Conservation (phyloP, 2,329 filamentous ascomycete species). For the Periconia sp. region DNA sequence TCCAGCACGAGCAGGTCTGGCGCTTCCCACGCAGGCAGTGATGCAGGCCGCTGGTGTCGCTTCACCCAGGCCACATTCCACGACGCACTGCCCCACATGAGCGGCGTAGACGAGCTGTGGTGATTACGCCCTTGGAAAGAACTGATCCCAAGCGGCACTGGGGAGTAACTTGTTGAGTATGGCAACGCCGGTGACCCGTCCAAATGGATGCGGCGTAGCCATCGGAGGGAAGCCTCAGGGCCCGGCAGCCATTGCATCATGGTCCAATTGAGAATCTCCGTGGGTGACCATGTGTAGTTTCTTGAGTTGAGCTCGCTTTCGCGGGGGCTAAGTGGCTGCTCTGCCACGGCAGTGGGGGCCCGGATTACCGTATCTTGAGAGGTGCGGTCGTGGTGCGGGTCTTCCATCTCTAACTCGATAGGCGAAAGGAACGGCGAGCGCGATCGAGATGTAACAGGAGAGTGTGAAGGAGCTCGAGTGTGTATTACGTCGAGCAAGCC, state of each 20-base stretch:
- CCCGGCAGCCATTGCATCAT: constrained; percentile 70
- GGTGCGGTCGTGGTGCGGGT: constrained; percentile 15
- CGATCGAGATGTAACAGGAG: constrained; percentile 24
- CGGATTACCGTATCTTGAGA: constrained; percentile 10
- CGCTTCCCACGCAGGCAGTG: constrained; percentile 49
- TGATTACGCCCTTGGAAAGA: constrained; percentile 35
- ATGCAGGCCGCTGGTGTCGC: constrained; percentile 39
- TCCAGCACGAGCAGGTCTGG: constrained; percentile 49
- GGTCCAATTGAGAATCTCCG: constrained; percentile 61
- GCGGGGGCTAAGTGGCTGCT: constrained; percentile 12
- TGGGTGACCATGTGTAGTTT: constrained; percentile 40
- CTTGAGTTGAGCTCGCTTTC: constrained; percentile 19
- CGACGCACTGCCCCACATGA: constrained; percentile 48
- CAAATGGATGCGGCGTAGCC: constrained; percentile 47
- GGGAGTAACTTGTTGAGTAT: constrained; percentile 25
- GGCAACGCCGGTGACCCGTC: constrained; percentile 19
- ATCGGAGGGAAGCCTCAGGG: constrained; percentile 52
- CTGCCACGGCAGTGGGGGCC: constrained; percentile 1
- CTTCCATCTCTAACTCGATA: constrained; percentile 33
- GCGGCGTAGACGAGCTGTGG: constrained; percentile 25
- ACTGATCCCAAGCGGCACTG: constrained; percentile 49
- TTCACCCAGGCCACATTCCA: constrained; percentile 47
- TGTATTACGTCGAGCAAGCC: constrained; percentile 40
- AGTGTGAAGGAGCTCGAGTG: constrained; percentile 19
- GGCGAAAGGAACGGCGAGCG: constrained; percentile 40